phyloP scores from a whole-genome alignment of 2,329 filamentous ascomycete species.

The Ophiostoma tasmaniense region DNA sequence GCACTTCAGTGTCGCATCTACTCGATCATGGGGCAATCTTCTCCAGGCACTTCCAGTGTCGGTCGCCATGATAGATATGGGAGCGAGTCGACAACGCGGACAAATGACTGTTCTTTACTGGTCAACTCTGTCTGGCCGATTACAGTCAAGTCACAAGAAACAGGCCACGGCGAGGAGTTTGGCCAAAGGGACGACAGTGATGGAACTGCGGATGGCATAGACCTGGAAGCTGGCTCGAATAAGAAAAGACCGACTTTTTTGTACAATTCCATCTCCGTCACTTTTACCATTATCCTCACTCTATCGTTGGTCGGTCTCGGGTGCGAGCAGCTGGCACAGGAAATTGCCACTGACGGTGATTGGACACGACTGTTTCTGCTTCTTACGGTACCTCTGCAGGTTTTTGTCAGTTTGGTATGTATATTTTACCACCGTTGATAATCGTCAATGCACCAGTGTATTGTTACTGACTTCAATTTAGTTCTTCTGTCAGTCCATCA shows the following conservation, averaged over 20 bases:
- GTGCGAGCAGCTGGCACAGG: slow-evolving; percentile 9
- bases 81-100: not conserved
- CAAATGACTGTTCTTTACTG: not conserved
- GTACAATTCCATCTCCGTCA: slow-evolving; percentile 60
- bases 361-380: slow-evolving; percentile 58
- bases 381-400: slow-evolving; percentile 42
- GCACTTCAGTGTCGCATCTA: not conserved
- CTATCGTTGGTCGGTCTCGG: slow-evolving; percentile 4
- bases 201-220: no score
- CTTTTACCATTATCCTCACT: slow-evolving; percentile 57
- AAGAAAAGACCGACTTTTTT: slow-evolving; percentile 60
- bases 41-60: not conserved
- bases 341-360: slow-evolving; percentile 32
- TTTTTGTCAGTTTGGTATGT: slow-evolving; percentile 9
- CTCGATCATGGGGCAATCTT: not conserved
- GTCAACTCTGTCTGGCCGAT: not conserved
- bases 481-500: slow-evolving; percentile 72
- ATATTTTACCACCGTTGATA: not conserved
- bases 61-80: not conserved
- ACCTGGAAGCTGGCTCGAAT: not conserved
- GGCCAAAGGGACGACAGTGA: not conserved
- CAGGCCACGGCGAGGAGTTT: not conserved
- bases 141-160: not conserved
- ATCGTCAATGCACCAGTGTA: not conserved
- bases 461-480: slow-evolving; percentile 41